Evolutionary conservation across 75 land plant genomes (phyloP), one percentile per base, ranked within the genome.

Genomic region (Picea glauca): DNA sequence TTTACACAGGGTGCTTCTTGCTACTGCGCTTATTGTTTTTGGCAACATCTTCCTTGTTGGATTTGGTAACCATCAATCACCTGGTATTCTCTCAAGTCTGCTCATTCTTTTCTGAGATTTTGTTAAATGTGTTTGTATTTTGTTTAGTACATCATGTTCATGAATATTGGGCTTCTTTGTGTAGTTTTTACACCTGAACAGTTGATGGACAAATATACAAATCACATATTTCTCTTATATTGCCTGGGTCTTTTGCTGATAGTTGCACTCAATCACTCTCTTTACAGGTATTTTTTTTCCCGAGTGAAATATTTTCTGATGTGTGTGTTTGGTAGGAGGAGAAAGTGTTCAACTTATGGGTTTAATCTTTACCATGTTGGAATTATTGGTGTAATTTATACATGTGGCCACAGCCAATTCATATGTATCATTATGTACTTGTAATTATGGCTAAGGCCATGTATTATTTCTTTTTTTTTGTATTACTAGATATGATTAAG

Each of bases 11-110:
- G 93, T 92, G 59, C 60, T 97, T 57, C 78, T 93, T 67, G 98
- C 99, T 5, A 98, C 98, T 50, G 76, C 84, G 35, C 92, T 93
- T 77, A 95, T 98, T 80, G 93, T 95, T 80, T 85, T 87, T 72
- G 99, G 99, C 60, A 98, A 98, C 62, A 80, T 87, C 68, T 95
- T 98, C 79, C 92, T 98, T 68, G 99, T 98, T 85, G 92, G 94
- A 58, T 98, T 98, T 81, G 99, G 98, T 17, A 98, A 98, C 84
- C 99, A 98, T 78, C 98, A 94, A 72, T 94, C 97, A 31, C 86
- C 90, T 61, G 90, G 97, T 92, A 90, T 61, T 32, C 21, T 54
- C 58, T 74, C 33, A 8, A 20, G 50, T 75, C 33, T 81, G n/a
- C 78, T 13, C 13, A 43, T 20, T 43, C n/a, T 77, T 59, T 23